phyloP scores from a whole-genome alignment of 2,329 filamentous ascomycete species.

The Bipolaris bicolor region DNA sequence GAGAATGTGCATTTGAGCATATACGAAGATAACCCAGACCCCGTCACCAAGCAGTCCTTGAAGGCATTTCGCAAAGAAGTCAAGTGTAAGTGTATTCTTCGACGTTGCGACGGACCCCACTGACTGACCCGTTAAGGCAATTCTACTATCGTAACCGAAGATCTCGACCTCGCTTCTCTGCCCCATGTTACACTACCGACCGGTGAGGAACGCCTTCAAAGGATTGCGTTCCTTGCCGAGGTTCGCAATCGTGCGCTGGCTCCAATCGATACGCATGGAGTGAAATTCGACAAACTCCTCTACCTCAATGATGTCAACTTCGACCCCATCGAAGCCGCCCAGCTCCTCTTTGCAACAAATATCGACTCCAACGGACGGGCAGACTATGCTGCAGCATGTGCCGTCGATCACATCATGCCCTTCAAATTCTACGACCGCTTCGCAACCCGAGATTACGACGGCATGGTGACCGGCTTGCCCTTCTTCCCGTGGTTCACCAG shows the following conservation, averaged over 20 bases:
- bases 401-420: slow-evolving; percentile 71
- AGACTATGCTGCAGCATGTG: slow-evolving; percentile 71
- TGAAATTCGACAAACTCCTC: slow-evolving; percentile 66
- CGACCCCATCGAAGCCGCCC: slow-evolving; percentile 63
- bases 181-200: slow-evolving; percentile 67
- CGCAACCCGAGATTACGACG: slow-evolving; percentile 70
- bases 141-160: slow-evolving; percentile 62
- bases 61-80: slow-evolving; percentile 58
- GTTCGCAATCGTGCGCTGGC: slow-evolving; percentile 73
- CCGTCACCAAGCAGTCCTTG: slow-evolving; percentile 62
- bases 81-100: slow-evolving; percentile 45
- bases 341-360: slow-evolving; percentile 70
- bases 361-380: slow-evolving; percentile 57
- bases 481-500: slow-evolving; percentile 72
- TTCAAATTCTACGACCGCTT: slow-evolving; percentile 77
- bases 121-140: slow-evolving; percentile 46
- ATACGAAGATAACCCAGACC: slow-evolving; percentile 73
- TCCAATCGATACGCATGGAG: slow-evolving; percentile 61
- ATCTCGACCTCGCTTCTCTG: slow-evolving; percentile 63
- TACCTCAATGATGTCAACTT: slow-evolving; percentile 73
- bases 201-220: slow-evolving; percentile 68
- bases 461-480: slow-evolving; percentile 66
- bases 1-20: slow-evolving; percentile 74
- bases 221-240: slow-evolving; percentile 75
- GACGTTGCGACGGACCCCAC: slow-evolving; percentile 3